Evolutionary conservation across 2,329 filamentous ascomycete genomes (phyloP).

Genomic region (Trichoderma hamatum): DNA sequence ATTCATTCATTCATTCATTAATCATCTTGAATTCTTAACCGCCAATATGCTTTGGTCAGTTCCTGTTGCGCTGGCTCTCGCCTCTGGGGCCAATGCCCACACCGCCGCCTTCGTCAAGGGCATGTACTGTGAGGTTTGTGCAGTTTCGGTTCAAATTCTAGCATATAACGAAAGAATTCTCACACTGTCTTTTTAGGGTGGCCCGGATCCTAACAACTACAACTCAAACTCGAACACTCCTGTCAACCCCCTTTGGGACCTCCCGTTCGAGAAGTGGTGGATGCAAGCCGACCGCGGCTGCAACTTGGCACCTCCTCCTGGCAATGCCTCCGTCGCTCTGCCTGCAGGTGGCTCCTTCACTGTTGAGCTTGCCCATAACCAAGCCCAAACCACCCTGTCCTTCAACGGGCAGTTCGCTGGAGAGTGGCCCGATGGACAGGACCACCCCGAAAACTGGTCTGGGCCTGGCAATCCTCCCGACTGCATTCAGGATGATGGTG

Average conservation of each 20-base stretch:
- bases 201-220: slow-evolving; percentile 35
- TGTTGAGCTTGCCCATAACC: slow-evolving; percentile 52
- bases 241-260: slow-evolving; percentile 48
- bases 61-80: slow-evolving; percentile 26
- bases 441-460: slow-evolving; percentile 48
- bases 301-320: slow-evolving; percentile 38
- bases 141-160: background rate
- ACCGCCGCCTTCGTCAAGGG: slow-evolving; percentile 31
- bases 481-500: slow-evolving; percentile 44
- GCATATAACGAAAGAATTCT: background rate
- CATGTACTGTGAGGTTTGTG: slow-evolving; percentile 32
- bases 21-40: background rate
- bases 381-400: slow-evolving; percentile 48
- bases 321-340: slow-evolving; percentile 40
- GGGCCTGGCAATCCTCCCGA: slow-evolving; percentile 35
- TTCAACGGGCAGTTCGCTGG: slow-evolving; percentile 41
- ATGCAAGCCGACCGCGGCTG: slow-evolving; percentile 51
- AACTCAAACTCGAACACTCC: slow-evolving; percentile 46
- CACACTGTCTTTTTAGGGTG: slow-evolving; percentile 27
- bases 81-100: slow-evolving; percentile 29
- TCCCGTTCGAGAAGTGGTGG: slow-evolving; percentile 48
- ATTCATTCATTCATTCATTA: slow-evolving; percentile 10
- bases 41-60: slow-evolving; percentile 25
- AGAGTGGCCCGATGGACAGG: slow-evolving; percentile 49
- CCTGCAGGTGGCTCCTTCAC: slow-evolving; percentile 51